Conservation (phyloP, 805 yeast genomes). For the Yarrowia sp. region DNA sequence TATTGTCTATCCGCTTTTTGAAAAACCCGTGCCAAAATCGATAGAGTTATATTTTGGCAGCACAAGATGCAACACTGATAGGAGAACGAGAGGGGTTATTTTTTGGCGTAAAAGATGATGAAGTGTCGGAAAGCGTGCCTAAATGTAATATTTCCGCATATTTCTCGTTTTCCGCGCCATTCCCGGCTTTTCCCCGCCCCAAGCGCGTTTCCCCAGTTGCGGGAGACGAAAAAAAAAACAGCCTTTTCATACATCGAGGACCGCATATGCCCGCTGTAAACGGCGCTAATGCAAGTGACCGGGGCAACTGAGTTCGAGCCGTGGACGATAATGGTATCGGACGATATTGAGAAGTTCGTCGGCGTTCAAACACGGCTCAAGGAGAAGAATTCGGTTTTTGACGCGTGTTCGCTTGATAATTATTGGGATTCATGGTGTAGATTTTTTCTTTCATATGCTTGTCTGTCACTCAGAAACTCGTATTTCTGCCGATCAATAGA, state of each 20-base stretch:
- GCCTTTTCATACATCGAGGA: constrained; percentile 22
- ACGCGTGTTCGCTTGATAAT: not conserved
- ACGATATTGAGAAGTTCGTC: not conserved
- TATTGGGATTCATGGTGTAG: not conserved
- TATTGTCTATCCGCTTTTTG: constrained; percentile 2
- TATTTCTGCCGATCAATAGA: constrained; percentile 13
- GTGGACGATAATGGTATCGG: constrained; percentile 1
- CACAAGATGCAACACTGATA: constrained; percentile 12
- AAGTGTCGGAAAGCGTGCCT: no score
- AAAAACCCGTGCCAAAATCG: constrained; percentile 5
- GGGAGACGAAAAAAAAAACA: no score
- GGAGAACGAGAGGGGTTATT: not conserved
- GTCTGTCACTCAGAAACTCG: no score
- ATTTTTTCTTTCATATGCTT: not conserved
- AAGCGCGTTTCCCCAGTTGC: not conserved
- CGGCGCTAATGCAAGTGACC: constrained; percentile 13
- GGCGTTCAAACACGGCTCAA: not conserved
- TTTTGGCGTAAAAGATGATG: no score
- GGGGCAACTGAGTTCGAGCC: constrained; percentile 16
- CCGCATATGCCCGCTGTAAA: constrained; percentile 24
- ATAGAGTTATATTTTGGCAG: constrained; percentile 9
- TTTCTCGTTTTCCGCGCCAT: no score
- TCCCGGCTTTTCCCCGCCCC: no score
- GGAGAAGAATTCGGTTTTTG: not conserved
- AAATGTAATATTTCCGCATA: no score